Evolutionary conservation across 2,329 filamentous ascomycete genomes (phyloP), one percentile per base, ranked within the genome.

Genomic region (Hypoxylon sp.): DNA sequence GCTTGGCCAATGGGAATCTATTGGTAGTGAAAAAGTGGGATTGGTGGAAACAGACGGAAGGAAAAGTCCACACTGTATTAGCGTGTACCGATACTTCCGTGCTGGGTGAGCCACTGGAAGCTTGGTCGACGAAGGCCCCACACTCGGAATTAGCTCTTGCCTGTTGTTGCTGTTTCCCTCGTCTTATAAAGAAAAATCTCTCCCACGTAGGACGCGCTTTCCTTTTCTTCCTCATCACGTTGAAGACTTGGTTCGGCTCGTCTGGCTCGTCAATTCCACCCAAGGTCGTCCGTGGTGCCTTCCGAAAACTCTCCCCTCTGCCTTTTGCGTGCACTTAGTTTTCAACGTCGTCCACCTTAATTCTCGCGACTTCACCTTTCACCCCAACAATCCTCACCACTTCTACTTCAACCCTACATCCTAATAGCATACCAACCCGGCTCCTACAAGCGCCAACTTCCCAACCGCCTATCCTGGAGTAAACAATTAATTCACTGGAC

Each of bases 201-300:
- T 52, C 65, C 65, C 67, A 66, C 59, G 20, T 52, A 42, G 54
- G 46, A 67, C 63, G 64, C 68, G 65, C 62, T 57, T 70, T 59
- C 53, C 51, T 38, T 64, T 63, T 55, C 45, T 45, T 66, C 64
- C 60, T 53, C 64, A 71, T 70, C 70, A 71, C 70, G 70, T 71
- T 67, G 66, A 65, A 69, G 70, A 71, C 63, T 68, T 63, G 60
- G 61, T 68, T 67, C 67, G 67, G 67, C 67, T 70, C 68, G 63
- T 69, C 66, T 68, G 69, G 65, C 69, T 68, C 18, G 67, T 71
- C 69, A 69, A 71, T 67, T 62, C 57, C 65, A 48, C 55, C 67
- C 64, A 70, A 71, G 64, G 69, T 70, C 70, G 71, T 71, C 72
- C 73, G 72, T 73, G 72, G 67, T 74, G 72, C 72, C 70, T 72